Evolutionary conservation across 305 asterid species (phyloP).

Genomic region (Solanum hybrid): DNA sequence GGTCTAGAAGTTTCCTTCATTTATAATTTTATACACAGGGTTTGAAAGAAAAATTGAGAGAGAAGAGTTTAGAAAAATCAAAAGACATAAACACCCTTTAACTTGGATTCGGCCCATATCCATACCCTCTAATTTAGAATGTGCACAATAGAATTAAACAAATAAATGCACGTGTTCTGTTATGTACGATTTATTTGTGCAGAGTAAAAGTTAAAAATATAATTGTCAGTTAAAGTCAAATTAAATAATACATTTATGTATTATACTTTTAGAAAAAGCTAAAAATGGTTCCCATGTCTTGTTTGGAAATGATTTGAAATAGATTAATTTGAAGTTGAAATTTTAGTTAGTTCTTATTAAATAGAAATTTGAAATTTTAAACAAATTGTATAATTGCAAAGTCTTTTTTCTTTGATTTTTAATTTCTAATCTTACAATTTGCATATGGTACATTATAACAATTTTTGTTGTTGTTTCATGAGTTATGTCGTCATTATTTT

Average conservation of each 20-base stretch:
- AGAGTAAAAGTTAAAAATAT: too few species aligned
- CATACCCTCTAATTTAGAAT: background rate
- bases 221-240: too few species aligned
- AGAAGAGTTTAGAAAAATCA: background rate
- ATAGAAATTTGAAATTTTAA: too few species aligned
- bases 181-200: background rate
- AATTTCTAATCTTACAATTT: background rate
- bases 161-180: too few species aligned
- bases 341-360: background rate
- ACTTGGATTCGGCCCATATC: background rate
- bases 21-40: background rate
- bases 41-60: background rate
- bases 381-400: too few species aligned
- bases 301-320: background rate
- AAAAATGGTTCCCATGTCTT: background rate
- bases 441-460: background rate
- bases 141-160: background rate
- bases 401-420: background rate
- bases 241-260: too few species aligned
- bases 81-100: background rate
- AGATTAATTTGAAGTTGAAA: background rate
- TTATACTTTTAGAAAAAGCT: background rate
- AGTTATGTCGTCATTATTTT: background rate
- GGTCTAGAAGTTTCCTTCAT: background rate
- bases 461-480: background rate